These are phyloP conservation scores for Arabis alpina DNA, from an alignment of 345 rosid species.

Conservation along the genomic window DNA sequence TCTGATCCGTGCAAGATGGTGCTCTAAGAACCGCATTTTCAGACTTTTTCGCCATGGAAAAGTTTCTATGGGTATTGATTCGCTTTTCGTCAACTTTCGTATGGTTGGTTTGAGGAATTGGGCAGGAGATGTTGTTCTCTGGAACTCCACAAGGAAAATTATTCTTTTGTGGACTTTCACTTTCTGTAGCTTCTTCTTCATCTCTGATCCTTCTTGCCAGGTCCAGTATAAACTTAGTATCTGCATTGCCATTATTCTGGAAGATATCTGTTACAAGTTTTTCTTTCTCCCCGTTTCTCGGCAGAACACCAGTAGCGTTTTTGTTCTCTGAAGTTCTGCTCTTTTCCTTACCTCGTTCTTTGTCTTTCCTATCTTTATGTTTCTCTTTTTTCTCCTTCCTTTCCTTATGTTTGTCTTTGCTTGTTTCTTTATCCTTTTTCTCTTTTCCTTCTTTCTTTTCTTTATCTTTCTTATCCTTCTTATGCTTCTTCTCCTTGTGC, in stretches of 20 bases:
- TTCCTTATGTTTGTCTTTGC: constrained; percentile 55
- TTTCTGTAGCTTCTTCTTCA: constrained; percentile 55
- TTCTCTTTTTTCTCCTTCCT: constrained; percentile 58
- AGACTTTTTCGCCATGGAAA: constrained; percentile 28
- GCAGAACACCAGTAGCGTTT: constrained; percentile 40
- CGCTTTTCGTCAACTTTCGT: constrained; percentile 44
- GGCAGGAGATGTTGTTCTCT: constrained; percentile 28
- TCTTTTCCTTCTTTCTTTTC: constrained; percentile 58
- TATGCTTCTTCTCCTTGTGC: constrained; percentile 57
- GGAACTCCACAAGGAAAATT: constrained; percentile 35
- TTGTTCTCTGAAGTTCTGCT: constrained; percentile 40
- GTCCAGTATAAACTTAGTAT: constrained; percentile 53
- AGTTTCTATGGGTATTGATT: constrained; percentile 41
- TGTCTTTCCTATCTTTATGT: constrained; percentile 56
- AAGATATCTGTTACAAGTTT: constrained; percentile 35
- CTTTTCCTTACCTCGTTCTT: constrained; percentile 50
- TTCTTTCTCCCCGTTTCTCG: constrained; percentile 41
- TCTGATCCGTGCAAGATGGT: constrained; percentile 43
- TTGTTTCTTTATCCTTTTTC: constrained; percentile 59
- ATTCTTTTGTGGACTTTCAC: constrained; percentile 40
- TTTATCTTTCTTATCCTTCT: constrained; percentile 56
- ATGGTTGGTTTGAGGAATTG: constrained; percentile 38
- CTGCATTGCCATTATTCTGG: constrained; percentile 46
- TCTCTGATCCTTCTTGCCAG: constrained; percentile 57
- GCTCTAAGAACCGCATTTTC: constrained; percentile 40